phyloP scores from a whole-genome alignment of 495 filamentous ascomycete species.

The Chaetomium tenue region DNA sequence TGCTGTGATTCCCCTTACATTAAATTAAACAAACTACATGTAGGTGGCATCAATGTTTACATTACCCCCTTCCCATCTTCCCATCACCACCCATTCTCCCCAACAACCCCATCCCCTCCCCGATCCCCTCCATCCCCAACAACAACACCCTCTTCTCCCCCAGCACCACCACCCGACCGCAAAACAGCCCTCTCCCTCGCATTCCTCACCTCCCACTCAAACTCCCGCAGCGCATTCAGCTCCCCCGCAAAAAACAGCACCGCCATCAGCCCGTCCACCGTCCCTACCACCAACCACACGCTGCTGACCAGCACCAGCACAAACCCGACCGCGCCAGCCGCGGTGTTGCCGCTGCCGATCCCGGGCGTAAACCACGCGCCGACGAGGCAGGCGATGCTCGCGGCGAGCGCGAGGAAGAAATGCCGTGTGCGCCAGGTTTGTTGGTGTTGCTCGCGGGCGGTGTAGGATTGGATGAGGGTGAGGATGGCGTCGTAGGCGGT shows the following conservation, averaged over 20 bases:
- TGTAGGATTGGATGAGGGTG: constrained; percentile 63
- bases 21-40: too few species aligned
- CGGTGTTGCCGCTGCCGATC: constrained; percentile 54
- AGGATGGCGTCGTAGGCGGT: constrained; percentile 72
- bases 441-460: constrained; percentile 64
- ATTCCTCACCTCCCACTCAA: constrained; percentile 88
- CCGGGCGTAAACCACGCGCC: constrained; percentile 81
- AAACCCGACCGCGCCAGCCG: constrained; percentile 57
- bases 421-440: constrained; percentile 67
- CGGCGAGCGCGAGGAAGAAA: constrained; percentile 62
- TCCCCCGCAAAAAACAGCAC: constrained; percentile 83
- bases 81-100: too few species aligned
- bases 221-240: constrained; percentile 81
- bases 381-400: constrained; percentile 68
- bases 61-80: too few species aligned
- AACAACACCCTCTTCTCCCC: neutral
- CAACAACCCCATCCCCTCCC: neutral
- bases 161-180: neutral
- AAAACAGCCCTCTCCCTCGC: constrained; percentile 44
- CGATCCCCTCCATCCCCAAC: neutral
- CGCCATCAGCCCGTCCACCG: constrained; percentile 80
- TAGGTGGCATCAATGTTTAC: too few species aligned
- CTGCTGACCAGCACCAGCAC: constrained; percentile 75
- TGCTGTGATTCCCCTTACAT: too few species aligned
- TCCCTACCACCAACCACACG: constrained; percentile 69